A percentile compares a stretch with the other conserved stretches of the same genome.
phyloP scores from a whole-genome alignment of 2,329 filamentous ascomycete genomes.

The Diaporthe velutina region DNA sequence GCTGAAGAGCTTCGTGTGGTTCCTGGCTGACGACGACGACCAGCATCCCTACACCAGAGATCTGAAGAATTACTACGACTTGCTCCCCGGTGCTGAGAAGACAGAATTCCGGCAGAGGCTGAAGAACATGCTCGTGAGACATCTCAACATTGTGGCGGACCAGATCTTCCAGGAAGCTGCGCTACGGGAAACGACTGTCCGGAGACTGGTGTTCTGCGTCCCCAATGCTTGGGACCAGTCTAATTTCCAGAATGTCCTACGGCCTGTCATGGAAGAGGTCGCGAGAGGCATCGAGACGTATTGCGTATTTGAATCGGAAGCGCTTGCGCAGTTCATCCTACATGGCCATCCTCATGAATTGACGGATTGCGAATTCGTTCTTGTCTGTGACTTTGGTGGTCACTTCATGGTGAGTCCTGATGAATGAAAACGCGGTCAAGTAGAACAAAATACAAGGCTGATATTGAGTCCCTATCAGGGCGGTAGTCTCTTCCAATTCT shows the following conservation, averaged over 20 bases:
- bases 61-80: background rate
- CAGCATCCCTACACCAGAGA: background rate
- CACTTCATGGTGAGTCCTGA: slow-evolving; percentile 1
- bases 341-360: background rate
- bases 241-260: background rate
- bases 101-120: background rate
- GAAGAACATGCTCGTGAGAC: background rate
- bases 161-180: background rate
- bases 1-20: slow-evolving; percentile 15
- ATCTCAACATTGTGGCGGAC: background rate
- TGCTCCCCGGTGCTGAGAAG: background rate
- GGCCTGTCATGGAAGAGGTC: slow-evolving; percentile 2
- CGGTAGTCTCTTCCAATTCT: slow-evolving; percentile 5
- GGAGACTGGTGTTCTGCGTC: background rate
- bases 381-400: slow-evolving; percentile 13
- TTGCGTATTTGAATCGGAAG: slow-evolving; percentile 13
- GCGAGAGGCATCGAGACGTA: background rate
- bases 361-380: background rate
- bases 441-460: background rate
- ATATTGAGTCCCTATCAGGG: background rate
- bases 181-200: background rate
- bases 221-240: slow-evolving; percentile 6
- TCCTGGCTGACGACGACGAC: slow-evolving; percentile 1
- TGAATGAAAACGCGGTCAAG: background rate
- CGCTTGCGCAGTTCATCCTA: background rate